phyloP scores from a whole-genome alignment of 176 grass and related monocot genomes.

The Areca catechu region DNA sequence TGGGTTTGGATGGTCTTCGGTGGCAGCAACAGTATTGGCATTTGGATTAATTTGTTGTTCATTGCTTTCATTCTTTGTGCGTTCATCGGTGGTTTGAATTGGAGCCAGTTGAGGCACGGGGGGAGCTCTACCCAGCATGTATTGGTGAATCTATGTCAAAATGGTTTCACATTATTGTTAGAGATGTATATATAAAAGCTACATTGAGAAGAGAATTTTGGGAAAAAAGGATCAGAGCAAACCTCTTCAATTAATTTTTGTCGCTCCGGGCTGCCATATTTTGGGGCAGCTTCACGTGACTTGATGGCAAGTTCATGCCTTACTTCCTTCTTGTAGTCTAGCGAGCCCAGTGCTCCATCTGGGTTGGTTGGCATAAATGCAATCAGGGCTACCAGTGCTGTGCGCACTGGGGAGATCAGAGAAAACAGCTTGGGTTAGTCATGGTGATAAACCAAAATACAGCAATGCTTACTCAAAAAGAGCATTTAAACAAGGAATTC shows the following conservation, averaged over 20 bases:
- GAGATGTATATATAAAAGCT: not conserved
- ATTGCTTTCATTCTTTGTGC: constrained; percentile 7
- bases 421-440: not conserved
- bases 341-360: constrained; percentile 76
- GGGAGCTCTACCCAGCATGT: constrained; percentile 75
- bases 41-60: constrained; percentile 27
- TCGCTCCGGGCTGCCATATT: constrained; percentile 75
- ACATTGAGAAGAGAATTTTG: not conserved
- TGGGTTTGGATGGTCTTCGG: constrained; percentile 27
- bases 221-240: not conserved
- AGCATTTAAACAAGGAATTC: too few relatives aligned
- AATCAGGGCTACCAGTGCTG: constrained; percentile 86
- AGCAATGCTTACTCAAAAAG: too few relatives aligned
- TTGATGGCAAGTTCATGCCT: constrained; percentile 65
- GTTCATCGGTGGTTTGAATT: constrained; percentile 16
- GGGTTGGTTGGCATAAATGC: constrained; percentile 98
- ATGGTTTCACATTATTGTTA: too few relatives aligned
- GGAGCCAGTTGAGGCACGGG: constrained; percentile 34
- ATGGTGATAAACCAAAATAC: too few relatives aligned
- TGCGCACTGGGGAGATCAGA: constrained; percentile 51
- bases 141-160: constrained; percentile 62
- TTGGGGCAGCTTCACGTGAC: constrained; percentile 67
- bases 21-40: constrained; percentile 11
- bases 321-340: constrained; percentile 95
- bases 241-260: constrained; percentile 94